Evolutionary conservation across 2,329 filamentous ascomycete species (phyloP), one percentile per base, ranked within the genome.

Genomic region (Xylariaceae sp.): DNA sequence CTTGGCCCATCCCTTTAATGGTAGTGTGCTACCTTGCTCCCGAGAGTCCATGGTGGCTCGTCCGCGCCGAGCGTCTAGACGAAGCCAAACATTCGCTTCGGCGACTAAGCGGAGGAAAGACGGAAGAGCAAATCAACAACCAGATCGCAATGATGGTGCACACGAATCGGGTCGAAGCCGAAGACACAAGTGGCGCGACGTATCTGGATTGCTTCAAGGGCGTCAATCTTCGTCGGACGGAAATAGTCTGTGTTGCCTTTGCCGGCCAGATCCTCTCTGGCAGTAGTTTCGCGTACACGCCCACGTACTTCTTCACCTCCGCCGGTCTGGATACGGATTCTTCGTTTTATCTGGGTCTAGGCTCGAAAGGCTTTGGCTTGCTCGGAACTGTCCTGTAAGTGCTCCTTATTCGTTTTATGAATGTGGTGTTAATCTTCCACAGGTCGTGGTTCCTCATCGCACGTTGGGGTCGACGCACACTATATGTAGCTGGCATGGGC

Each of bases 161-260:
- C 53, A 80, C 77, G 0, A 76, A 77, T 56, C 73, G 74, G 66
- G 66, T 77, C 11, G 78, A 81, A 65, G 70, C 73, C 39, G 68
- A 72, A n/a, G 68, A 74, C 42, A 72, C 73, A 0, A 65, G 66
- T 1, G 78, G 77, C 2, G 74, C 74, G 1, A 73, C 69, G 0
- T 82, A 82, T 64, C 53, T 67, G 30, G 77, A 81, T 67, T 80
- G 78, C 63, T 81, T 82, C 68, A 74, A 73, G 37, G 75, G 75
- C 10, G 65, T 70, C 4, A 76, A 82, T 58, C 68, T 77, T 3
- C 72, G 77, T 0, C 72, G 78, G 23, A 79, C 77, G 0, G 76
- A 78, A 58, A 77, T 79, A 23, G 74, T 74, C 17, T 72, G 74
- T 57, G 66, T 76, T 51, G 71, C 71, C 4, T 75, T 73, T 53